phyloP scores from a whole-genome alignment of 1,284 basidiomycete genomes.

The Chondrostereum purpureum region DNA sequence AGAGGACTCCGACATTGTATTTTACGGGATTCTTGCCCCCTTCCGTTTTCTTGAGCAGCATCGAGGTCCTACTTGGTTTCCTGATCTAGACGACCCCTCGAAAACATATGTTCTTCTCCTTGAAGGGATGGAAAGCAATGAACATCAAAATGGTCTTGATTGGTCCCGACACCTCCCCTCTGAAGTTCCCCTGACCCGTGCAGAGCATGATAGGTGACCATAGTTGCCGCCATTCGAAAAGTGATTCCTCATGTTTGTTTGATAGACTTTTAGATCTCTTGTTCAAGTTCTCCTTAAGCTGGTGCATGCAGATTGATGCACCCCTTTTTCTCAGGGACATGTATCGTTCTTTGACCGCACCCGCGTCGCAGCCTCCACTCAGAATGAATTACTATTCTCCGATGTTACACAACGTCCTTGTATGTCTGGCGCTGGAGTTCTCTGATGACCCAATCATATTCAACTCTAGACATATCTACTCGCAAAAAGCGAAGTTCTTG shows the following conservation, averaged over 20 bases:
- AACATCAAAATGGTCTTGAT: conserved; percentile 42
- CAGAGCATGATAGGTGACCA: conserved; percentile 49
- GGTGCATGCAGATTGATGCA: conserved; percentile 48
- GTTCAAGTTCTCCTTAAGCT: conserved; percentile 56
- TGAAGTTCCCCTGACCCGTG: conserved; percentile 38
- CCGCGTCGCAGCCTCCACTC: conserved; percentile 35
- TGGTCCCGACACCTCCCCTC: conserved; percentile 51
- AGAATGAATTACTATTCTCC: conserved; percentile 61
- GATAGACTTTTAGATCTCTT: conserved; percentile 44
- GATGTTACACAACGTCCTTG: conserved; percentile 62
- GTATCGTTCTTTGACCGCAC: conserved; percentile 41
- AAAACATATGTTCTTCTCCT: conserved; percentile 31
- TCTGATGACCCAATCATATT: conserved; percentile 47
- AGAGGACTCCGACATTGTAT: conserved; percentile 31
- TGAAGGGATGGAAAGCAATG: conserved; percentile 28
- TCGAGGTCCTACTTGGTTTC: conserved; percentile 24
- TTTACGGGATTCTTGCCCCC: conserved; percentile 33
- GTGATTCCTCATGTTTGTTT: conserved; percentile 1
- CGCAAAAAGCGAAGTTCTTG: conserved; percentile 44
- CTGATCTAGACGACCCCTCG: conserved; percentile 25
- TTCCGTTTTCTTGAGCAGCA: conserved; percentile 28
- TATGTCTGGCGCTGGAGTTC: conserved; percentile 53
- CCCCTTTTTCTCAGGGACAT: conserved; percentile 54
- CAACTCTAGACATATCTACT: conserved; percentile 42
- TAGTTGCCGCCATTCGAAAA: background rate